Conservation (phyloP, 768 basidiomycete genomes). For the Scleroderma citrinum region DNA sequence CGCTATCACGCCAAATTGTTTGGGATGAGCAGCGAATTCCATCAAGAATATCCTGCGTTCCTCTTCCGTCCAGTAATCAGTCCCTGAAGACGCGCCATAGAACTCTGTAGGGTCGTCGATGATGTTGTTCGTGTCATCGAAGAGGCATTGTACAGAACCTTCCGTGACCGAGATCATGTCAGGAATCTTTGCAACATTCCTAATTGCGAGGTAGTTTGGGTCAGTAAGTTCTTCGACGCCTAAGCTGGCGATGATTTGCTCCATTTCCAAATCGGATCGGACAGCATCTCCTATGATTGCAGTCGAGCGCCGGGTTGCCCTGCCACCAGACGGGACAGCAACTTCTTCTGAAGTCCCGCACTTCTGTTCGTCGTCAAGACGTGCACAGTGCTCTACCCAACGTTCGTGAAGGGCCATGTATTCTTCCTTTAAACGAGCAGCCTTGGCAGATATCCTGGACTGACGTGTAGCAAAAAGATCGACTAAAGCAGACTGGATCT, state of each 20-base stretch:
- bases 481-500: slow-evolving; percentile 44
- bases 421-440: slow-evolving; percentile 50
- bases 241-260: slow-evolving; percentile 92
- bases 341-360: slow-evolving; percentile 32
- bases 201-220: slow-evolving; percentile 77
- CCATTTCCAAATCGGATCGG: slow-evolving; percentile 93
- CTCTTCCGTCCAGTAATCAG: slow-evolving; percentile 81
- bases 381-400: slow-evolving; percentile 68
- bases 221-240: slow-evolving; percentile 93
- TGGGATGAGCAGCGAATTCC: slow-evolving; percentile 79
- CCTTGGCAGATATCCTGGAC: slow-evolving; percentile 46
- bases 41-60: slow-evolving; percentile 77
- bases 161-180: slow-evolving; percentile 79
- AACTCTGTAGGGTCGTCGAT: slow-evolving; percentile 74
- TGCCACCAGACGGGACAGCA: slow-evolving; percentile 34
- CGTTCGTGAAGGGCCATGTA: slow-evolving; percentile 64
- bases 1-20: slow-evolving; percentile 94
- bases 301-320: slow-evolving; percentile 70
- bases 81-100: slow-evolving; percentile 66
- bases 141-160: slow-evolving; percentile 55
- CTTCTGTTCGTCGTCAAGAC: slow-evolving; percentile 50
- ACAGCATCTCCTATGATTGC: slow-evolving; percentile 80
- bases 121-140: slow-evolving; percentile 81
- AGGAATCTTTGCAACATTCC: slow-evolving; percentile 82
- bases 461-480: slow-evolving; percentile 52